Conservation (phyloP, 371 early-diverging fungal species). For the Encephalitozoon hellem region DNA sequence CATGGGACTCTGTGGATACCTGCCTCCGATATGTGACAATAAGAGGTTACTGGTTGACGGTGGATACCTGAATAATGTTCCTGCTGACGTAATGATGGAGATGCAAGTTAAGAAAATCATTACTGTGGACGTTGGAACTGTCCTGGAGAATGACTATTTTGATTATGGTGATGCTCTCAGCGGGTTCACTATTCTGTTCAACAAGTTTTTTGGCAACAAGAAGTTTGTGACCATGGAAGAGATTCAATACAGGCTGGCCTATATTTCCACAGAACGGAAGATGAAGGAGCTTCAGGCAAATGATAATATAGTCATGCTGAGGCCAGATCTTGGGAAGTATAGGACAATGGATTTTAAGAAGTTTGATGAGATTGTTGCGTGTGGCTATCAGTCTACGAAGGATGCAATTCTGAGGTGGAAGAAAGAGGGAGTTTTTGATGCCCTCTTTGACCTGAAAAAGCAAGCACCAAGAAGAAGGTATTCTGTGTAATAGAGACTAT, state of each 20-base stretch:
- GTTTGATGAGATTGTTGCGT: constrained; percentile 75
- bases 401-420: constrained; percentile 73
- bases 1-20: constrained; percentile 82
- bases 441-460: neutral
- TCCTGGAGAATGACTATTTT: constrained; percentile 77
- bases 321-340: constrained; percentile 74
- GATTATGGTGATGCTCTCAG: constrained; percentile 81
- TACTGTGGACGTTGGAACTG: constrained; percentile 83
- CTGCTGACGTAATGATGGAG: constrained; percentile 78
- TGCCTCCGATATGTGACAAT: constrained; percentile 77
- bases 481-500: neutral
- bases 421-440: constrained; percentile 64
- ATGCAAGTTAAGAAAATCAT: constrained; percentile 80
- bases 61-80: constrained; percentile 94
- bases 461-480: constrained; percentile 5
- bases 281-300: constrained; percentile 76
- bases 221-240: constrained; percentile 83
- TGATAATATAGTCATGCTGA: constrained; percentile 71
- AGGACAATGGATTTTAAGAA: constrained; percentile 83
- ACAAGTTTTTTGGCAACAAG: constrained; percentile 70
- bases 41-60: constrained; percentile 93
- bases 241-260: constrained; percentile 86
- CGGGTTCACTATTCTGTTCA: constrained; percentile 79
- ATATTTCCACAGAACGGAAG: constrained; percentile 67
- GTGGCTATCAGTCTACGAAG: constrained; percentile 78